Base-by-base conservation (phyloP, 2,329 filamentous ascomycete species). In the Ophiostoma piceae region DNA sequence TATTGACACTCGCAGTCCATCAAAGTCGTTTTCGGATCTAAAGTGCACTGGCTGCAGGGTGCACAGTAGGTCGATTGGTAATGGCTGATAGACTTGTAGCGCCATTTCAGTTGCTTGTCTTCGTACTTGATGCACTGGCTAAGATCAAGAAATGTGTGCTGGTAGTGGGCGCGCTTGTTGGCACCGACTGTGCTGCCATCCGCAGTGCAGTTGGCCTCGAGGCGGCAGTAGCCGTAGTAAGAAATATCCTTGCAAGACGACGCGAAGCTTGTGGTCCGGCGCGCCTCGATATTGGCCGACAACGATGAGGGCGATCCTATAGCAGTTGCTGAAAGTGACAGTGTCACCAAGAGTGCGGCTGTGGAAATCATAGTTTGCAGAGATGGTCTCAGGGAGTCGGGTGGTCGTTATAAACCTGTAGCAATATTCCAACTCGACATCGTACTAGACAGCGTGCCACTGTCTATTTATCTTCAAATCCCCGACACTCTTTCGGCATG, bases 191-290 rank as follows among this genome's bases (percentile, higher is more conserved):
- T 39, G 60, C 62, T 67, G 26, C 72, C 72, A 22, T 72, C 70
- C 0, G 43, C 22, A 0, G 71, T 71, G 67, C 72, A 73, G 37
- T 68, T 68, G 41, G 72, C 72, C 68, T 70, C 71, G 62, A 73
- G 37, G 9, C 71, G 71, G 71, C 72, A 72, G 54, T 68, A 72
- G 64, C 71, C 72, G 62, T 68, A 73, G 54, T 73, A 73, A 41
- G 68, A 57, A 16, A 72, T 62, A 41, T 66, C 41, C 14, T 51
- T 69, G 67, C 72, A 72, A 0, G 72, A 69, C 11, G 66, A 37
- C 4, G 57, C 57, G 64, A 73, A 73, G 65, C 67, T 64, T 14
- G 66, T 54, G 6, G 64, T 62, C 32, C 47, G 19, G 19, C 32
- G 35, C 35, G 19, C 2, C 19, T 26, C 19, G 7, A 1, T 43